phyloP scores from a whole-genome alignment of 2,329 filamentous ascomycete species.

The Colletotrichum australisinense region DNA sequence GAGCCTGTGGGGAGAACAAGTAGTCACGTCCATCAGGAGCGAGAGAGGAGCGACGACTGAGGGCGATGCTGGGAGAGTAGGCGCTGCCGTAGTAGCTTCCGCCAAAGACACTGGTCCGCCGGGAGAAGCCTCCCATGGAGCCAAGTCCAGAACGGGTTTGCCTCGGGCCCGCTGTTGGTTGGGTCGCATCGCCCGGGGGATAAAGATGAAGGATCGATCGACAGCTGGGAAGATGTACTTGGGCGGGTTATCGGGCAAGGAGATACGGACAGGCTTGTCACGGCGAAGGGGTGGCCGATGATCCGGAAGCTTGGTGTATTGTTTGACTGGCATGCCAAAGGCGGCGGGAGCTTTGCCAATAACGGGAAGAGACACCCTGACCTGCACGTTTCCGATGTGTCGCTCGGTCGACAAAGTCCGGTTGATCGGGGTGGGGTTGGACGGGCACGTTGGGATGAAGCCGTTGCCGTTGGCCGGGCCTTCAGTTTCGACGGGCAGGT shows the following conservation, averaged over 20 bases:
- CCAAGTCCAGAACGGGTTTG: slow-evolving; percentile 79
- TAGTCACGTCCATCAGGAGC: slow-evolving; percentile 74
- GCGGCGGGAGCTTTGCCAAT: slow-evolving; percentile 75
- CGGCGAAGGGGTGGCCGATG: slow-evolving; percentile 93
- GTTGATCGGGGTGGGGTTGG: slow-evolving; percentile 75
- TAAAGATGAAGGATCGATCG: slow-evolving; percentile 97
- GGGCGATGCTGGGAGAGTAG: slow-evolving; percentile 88
- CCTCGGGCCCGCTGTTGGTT: slow-evolving; percentile 87
- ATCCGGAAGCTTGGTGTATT: slow-evolving; percentile 94
- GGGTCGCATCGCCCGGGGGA: slow-evolving; percentile 90
- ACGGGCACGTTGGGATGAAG: slow-evolving; percentile 65
- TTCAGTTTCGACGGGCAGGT: slow-evolving; percentile 54
- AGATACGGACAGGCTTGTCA: slow-evolving; percentile 96
- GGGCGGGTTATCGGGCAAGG: slow-evolving; percentile 81
- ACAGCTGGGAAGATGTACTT: slow-evolving; percentile 91
- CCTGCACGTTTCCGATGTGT: slow-evolving; percentile 84
- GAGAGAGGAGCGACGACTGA: slow-evolving; percentile 89
- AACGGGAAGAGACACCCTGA: slow-evolving; percentile 82
- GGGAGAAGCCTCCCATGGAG: slow-evolving; percentile 75
- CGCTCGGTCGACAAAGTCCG: slow-evolving; percentile 85
- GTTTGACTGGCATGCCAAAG: slow-evolving; percentile 84
- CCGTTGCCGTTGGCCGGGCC: slow-evolving; percentile 66
- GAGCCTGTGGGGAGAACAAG: slow-evolving; percentile 84
- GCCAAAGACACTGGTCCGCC: slow-evolving; percentile 85
- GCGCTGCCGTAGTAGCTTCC: slow-evolving; percentile 77